Evolutionary conservation across 345 rosid genomes (phyloP).

Genomic region (Abelmoschus esculentus): DNA sequence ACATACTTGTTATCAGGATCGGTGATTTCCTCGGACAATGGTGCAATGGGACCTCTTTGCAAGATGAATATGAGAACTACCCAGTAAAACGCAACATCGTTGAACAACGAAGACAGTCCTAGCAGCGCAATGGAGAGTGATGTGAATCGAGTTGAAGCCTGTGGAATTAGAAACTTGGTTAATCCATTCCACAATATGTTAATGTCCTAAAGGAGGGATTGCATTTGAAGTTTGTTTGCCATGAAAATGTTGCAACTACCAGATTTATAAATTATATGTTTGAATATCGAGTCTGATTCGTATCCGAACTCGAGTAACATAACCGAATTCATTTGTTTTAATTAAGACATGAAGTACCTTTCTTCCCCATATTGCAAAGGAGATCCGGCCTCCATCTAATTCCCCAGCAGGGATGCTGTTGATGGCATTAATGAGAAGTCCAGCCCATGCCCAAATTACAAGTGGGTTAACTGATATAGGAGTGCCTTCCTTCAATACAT

Average conservation of each 20-base stretch:
- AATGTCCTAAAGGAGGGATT: neutral
- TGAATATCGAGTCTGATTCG: no score
- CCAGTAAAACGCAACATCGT: conserved; percentile 91
- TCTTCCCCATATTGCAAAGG: conserved; percentile 91
- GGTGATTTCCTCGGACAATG: conserved; percentile 66
- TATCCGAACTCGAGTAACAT: neutral
- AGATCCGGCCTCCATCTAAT: conserved; percentile 80
- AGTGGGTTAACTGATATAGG: conserved; percentile 78
- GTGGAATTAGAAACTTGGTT: conserved; percentile 16
- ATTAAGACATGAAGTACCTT: conserved; percentile 42
- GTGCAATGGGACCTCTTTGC: conserved; percentile 86
- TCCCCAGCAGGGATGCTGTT: conserved; percentile 97
- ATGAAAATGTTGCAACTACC: no score
- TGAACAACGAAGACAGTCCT: conserved; percentile 66
- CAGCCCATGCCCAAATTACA: conserved; percentile 93
- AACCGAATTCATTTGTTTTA: neutral
- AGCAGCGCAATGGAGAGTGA: conserved; percentile 58
- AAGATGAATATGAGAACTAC: conserved; percentile 71
- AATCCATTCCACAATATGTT: neutral
- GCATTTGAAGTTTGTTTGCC: neutral
- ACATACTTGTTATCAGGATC: conserved; percentile 57
- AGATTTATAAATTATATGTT: no score
- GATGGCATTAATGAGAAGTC: conserved; percentile 85
- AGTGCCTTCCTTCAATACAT: conserved; percentile 80
- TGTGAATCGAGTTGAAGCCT: conserved; percentile 72